These are phyloP conservation scores for Gomphus bonarii DNA, from an alignment of 1,284 basidiomycete genomes.

Conservation along the genomic window DNA sequence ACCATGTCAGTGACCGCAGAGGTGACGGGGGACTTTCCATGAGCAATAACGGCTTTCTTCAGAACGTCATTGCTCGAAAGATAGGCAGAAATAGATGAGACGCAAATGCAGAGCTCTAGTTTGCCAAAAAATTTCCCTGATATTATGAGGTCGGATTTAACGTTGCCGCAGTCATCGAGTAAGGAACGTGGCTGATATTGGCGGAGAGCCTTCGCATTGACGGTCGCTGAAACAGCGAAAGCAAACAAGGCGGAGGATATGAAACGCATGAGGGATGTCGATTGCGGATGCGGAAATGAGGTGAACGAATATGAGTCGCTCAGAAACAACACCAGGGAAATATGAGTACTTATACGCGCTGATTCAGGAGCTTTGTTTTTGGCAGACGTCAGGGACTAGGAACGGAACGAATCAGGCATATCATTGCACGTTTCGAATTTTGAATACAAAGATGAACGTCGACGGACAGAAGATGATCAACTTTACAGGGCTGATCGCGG, in stretches of 20 bases:
- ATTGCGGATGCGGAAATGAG: too few species aligned
- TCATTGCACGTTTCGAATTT: neutral
- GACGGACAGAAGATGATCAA: neutral
- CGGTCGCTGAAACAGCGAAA: neutral
- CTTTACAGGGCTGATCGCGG: neutral
- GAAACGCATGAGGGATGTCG: constrained; percentile 1
- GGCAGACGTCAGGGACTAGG: neutral
- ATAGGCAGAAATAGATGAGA: constrained; percentile 27
- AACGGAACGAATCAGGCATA: neutral
- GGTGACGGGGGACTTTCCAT: constrained; percentile 23
- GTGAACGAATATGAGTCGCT: neutral
- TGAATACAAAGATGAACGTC: constrained; percentile 13
- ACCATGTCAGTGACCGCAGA: constrained; percentile 26
- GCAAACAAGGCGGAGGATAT: neutral
- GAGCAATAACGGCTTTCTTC: constrained; percentile 21
- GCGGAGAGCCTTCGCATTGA: neutral
- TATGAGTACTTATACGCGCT: neutral
- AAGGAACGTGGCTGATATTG: constrained; percentile 14
- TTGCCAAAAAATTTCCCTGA: constrained; percentile 23
- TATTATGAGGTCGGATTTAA: constrained; percentile 25
- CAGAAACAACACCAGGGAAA: neutral
- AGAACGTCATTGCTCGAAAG: constrained; percentile 23
- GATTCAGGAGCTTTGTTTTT: neutral
- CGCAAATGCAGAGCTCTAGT: constrained; percentile 31
- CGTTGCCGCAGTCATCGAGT: constrained; percentile 30